Percentiles rank a stretch among this genome's conserved stretches.
These are phyloP conservation scores for Anisogramma anomala DNA, from an alignment of 2,329 filamentous ascomycete genomes.

Conservation along the genomic window DNA sequence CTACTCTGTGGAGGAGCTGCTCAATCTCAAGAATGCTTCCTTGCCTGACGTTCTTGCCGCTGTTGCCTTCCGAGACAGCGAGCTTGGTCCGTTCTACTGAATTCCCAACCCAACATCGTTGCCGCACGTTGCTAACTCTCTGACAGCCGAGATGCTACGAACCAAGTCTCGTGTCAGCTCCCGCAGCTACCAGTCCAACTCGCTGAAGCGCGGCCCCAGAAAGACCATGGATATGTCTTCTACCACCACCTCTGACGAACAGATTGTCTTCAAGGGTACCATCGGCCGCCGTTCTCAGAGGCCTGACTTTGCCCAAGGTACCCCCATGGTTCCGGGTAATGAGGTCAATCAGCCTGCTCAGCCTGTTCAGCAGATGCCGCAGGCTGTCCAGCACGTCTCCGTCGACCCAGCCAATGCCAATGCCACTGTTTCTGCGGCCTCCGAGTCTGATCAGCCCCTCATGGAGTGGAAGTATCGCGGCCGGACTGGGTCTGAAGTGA, in stretches of 20 bases:
- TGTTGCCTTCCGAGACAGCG: conserved; percentile 11
- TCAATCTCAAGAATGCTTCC: conserved; percentile 25
- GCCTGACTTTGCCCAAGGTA: conserved; percentile 9
- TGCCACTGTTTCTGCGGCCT: neutral
- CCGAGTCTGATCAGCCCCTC: conserved; percentile 4
- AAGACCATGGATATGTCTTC: conserved; percentile 25
- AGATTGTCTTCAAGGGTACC: conserved; percentile 27
- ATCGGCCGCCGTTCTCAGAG: conserved; percentile 17
- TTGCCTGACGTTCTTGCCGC: conserved; percentile 8
- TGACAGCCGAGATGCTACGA: conserved; percentile 21
- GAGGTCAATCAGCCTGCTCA: neutral
- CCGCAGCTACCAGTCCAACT: conserved; percentile 14
- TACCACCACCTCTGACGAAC: conserved; percentile 26
- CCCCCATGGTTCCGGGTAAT: neutral
- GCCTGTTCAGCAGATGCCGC: neutral
- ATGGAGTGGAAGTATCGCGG: conserved; percentile 34
- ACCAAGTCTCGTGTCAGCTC: conserved; percentile 14
- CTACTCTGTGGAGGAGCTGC: conserved; percentile 35
- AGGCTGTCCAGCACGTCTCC: neutral
- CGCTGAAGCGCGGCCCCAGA: conserved; percentile 15
- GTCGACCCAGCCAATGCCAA: neutral
- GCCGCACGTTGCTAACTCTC: neutral
- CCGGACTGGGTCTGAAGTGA: conserved; percentile 32
- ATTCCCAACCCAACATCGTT: neutral
- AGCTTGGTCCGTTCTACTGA: conserved; percentile 15